Evolutionary conservation across 257 asterid species (phyloP).

Genomic region (Solanum neorickii): DNA sequence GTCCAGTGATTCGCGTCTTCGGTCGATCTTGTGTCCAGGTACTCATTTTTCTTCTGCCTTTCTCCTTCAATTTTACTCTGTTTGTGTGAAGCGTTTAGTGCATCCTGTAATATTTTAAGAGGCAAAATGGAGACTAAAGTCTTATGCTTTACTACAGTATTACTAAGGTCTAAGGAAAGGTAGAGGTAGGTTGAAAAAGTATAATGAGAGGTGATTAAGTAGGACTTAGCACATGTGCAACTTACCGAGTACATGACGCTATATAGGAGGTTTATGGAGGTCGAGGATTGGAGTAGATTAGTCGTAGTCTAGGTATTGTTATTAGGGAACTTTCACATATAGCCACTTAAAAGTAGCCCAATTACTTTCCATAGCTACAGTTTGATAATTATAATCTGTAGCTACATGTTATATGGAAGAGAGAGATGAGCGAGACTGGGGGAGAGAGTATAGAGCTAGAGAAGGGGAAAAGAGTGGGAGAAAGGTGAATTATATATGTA

Average conservation of each 20-base stretch:
- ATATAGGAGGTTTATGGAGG: not conserved
- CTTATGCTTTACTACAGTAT: slow-evolving; percentile 15
- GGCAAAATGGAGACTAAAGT: slow-evolving; percentile 8
- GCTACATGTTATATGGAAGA: no score
- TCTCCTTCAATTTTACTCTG: not conserved
- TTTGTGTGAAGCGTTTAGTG: not conserved
- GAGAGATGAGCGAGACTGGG: no score
- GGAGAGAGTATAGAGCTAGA: no score
- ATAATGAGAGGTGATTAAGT: not conserved
- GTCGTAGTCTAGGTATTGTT: not conserved
- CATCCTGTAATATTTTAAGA: not conserved
- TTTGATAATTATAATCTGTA: no score
- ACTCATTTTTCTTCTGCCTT: not conserved
- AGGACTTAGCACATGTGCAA: not conserved
- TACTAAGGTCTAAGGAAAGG: not conserved
- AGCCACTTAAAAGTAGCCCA: no score
- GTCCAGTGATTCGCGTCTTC: slow-evolving; percentile 81
- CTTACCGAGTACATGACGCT: not conserved
- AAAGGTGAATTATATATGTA: no score
- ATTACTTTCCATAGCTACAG: no score
- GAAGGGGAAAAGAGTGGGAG: no score
- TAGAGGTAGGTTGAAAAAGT: not conserved
- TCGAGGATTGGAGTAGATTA: no score
- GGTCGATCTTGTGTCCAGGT: slow-evolving; percentile 73
- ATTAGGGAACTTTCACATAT: no score